phyloP scores from a whole-genome alignment of 352 stramenopile genomes.

The Pythium dissotocum region DNA sequence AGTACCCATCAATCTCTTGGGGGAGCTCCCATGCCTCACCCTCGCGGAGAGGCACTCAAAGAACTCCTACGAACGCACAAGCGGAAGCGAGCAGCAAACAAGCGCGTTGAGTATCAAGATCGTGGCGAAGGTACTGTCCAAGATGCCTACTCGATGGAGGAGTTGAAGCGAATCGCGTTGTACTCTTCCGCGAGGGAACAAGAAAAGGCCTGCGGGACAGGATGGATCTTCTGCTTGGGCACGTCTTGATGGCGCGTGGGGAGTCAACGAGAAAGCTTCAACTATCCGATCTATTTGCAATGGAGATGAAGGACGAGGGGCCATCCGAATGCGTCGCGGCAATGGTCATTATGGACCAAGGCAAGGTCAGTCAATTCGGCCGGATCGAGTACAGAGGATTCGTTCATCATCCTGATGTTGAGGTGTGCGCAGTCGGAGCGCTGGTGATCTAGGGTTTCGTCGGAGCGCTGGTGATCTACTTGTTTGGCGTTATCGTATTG shows the following conservation, averaged over 20 bases:
- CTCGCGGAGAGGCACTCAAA: not conserved
- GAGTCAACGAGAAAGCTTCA: constrained; percentile 9
- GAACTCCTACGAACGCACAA: not conserved
- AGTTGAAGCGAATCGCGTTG: not conserved
- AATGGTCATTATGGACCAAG: constrained; percentile 14
- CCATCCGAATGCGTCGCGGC: not conserved
- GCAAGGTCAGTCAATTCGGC: constrained; percentile 10
- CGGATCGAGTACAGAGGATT: constrained; percentile 16
- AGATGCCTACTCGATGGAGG: not conserved
- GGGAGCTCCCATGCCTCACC: not conserved
- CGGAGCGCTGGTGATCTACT: not conserved
- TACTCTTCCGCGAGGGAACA: not conserved
- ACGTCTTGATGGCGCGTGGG: constrained; percentile 6
- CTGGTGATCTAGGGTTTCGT: too few relatives aligned
- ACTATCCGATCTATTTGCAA: constrained; percentile 10
- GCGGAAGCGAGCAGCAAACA: not conserved
- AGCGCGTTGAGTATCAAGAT: not conserved
- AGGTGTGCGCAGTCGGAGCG: constrained; percentile 8
- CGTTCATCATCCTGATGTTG: not conserved
- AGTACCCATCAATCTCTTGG: not conserved
- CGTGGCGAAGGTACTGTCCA: not conserved
- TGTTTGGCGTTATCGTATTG: constrained; percentile 4
- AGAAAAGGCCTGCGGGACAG: constrained; percentile 3
- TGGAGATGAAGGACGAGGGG: constrained; percentile 8
- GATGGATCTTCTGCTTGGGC: not conserved